Evolutionary conservation across 2,329 filamentous ascomycete genomes (phyloP).

Genomic region (Calonectria hongkongensis): DNA sequence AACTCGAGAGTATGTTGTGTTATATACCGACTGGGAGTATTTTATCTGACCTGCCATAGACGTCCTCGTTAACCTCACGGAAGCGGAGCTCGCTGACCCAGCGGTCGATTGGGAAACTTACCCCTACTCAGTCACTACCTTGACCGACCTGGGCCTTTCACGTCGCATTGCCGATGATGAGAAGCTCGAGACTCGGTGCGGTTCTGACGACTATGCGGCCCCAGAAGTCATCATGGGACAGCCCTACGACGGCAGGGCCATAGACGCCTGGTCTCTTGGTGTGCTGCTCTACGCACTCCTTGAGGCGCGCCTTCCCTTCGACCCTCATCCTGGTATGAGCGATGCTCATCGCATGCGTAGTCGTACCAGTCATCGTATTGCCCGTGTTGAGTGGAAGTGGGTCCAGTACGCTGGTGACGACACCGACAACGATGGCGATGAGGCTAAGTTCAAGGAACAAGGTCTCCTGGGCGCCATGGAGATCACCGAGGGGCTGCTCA

Average conservation of each 20-base stretch:
- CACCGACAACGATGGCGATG: slow-evolving; percentile 86
- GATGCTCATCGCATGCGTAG: slow-evolving; percentile 86
- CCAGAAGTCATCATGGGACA: slow-evolving; percentile 97
- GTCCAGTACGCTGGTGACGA: slow-evolving; percentile 88
- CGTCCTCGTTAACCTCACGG: slow-evolving; percentile 90
- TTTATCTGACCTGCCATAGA: slow-evolving; percentile 71
- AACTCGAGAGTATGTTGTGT: slow-evolving; percentile 87
- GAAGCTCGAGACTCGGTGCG: slow-evolving; percentile 93
- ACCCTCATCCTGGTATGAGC: slow-evolving; percentile 87
- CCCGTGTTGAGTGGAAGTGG: slow-evolving; percentile 97
- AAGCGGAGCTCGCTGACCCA: slow-evolving; percentile 77
- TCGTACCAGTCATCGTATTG: slow-evolving; percentile 94
- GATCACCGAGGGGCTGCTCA: slow-evolving; percentile 89
- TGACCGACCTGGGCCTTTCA: slow-evolving; percentile 94
- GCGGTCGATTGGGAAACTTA: slow-evolving; percentile 83
- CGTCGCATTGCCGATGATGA: slow-evolving; percentile 90
- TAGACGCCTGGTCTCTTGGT: slow-evolving; percentile 95
- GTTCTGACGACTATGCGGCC: slow-evolving; percentile 97
- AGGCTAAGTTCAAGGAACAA: slow-evolving; percentile 75
- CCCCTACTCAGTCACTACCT: slow-evolving; percentile 87
- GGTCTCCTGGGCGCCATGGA: slow-evolving; percentile 85
- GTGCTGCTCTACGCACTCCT: slow-evolving; percentile 95
- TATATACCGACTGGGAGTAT: not conserved
- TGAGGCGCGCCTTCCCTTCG: slow-evolving; percentile 94
- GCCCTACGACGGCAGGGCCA: slow-evolving; percentile 92